Percentiles rank a stretch among this genome's conserved stretches.
phyloP scores from a whole-genome alignment of 441 rosid genomes.

The Pelargonium cotyledonis region DNA sequence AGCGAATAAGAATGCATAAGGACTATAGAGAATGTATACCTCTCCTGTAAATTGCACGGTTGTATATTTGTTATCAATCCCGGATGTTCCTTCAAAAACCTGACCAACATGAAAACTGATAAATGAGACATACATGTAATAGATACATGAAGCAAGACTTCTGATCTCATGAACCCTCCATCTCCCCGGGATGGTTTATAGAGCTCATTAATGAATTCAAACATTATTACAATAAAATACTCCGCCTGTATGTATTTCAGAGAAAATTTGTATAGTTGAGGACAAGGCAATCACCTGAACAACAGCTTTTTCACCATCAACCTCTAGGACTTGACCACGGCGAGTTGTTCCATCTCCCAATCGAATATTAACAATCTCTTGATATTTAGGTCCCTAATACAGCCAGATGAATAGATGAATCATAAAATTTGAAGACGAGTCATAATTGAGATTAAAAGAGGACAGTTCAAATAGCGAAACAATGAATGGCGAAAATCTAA shows the following conservation, averaged over 20 bases:
- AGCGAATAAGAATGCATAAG: background rate
- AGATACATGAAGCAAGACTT: no score
- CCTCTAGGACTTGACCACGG: no score
- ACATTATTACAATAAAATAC: no score
- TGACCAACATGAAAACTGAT: conserved; percentile 24
- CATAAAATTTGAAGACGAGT: background rate
- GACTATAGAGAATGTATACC: conserved; percentile 31
- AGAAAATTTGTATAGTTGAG: no score
- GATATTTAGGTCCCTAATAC: background rate
- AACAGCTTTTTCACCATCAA: background rate
- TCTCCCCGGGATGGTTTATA: no score
- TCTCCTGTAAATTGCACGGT: conserved; percentile 96
- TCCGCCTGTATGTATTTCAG: no score
- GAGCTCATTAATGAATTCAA: no score
- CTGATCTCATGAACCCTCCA: no score
- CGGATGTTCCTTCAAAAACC: conserved; percentile 99
- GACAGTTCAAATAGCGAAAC: background rate
- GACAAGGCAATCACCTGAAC: background rate
- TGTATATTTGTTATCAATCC: conserved; percentile 88
- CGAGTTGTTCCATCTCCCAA: no score
- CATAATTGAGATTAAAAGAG: background rate
- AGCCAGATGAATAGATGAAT: background rate
- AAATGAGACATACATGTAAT: background rate
- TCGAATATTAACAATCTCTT: background rate
- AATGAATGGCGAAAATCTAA: background rate